Evolutionary conservation across 768 basidiomycete genomes (phyloP).

Genomic region (Xanthoconium stramineum): DNA sequence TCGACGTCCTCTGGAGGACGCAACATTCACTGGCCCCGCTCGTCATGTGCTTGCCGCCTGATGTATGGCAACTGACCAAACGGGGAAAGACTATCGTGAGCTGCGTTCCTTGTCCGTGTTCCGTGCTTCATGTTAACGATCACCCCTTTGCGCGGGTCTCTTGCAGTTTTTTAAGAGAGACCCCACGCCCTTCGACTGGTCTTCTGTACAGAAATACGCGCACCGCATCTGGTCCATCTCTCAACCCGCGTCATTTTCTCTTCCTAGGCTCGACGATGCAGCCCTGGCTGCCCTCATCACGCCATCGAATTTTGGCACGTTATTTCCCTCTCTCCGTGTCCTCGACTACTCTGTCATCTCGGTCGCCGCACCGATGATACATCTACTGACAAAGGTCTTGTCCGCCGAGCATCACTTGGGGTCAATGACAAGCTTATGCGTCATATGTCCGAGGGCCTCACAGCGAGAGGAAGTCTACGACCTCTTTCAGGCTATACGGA

Average conservation of each 20-base stretch:
- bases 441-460: slow-evolving; percentile 24
- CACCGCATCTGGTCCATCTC: slow-evolving; percentile 22
- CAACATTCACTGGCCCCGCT: slow-evolving; percentile 30
- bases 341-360: slow-evolving; percentile 30
- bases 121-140: not conserved
- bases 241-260: slow-evolving; percentile 20
- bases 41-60: slow-evolving; percentile 27
- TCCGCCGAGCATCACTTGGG: slow-evolving; percentile 15
- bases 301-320: slow-evolving; percentile 15
- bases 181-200: slow-evolving; percentile 22
- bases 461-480: slow-evolving; percentile 15
- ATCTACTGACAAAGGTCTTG: slow-evolving; percentile 18
- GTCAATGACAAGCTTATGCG: slow-evolving; percentile 19
- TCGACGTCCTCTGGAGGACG: slow-evolving; percentile 30
- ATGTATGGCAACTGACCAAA: slow-evolving; percentile 23
- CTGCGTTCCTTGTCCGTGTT: not conserved
- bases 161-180: slow-evolving; percentile 21
- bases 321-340: slow-evolving; percentile 26
- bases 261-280: slow-evolving; percentile 26
- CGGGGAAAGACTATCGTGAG: slow-evolving; percentile 24
- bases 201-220: slow-evolving; percentile 20
- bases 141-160: not conserved
- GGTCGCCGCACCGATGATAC: slow-evolving; percentile 16
- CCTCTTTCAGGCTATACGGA: slow-evolving; percentile 24
- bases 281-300: slow-evolving; percentile 19